Evolutionary conservation across 495 filamentous ascomycete species (phyloP).

Genomic region (Penicillium macrosclerotiorum): DNA sequence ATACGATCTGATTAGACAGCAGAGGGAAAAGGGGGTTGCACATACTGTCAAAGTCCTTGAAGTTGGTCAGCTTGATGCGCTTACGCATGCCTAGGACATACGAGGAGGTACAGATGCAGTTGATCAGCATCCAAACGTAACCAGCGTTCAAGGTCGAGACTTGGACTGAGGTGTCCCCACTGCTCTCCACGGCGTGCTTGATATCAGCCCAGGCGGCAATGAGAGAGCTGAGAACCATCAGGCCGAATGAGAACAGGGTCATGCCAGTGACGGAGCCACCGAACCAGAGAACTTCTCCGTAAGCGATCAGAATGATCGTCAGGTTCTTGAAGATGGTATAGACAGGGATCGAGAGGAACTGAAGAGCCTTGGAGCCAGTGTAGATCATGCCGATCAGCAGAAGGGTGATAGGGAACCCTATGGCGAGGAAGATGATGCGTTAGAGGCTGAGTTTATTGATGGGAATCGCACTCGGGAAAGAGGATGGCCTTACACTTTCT

Average conservation of each 20-base stretch:
- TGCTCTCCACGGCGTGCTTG: conserved; percentile 70
- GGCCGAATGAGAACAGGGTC: conserved; percentile 90
- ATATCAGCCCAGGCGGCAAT: conserved; percentile 99
- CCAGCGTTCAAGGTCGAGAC: conserved; percentile 91
- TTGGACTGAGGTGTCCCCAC: conserved; percentile 62
- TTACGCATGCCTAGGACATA: conserved; percentile 95
- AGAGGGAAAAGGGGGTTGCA: conserved; percentile 13
- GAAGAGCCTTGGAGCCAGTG: conserved; percentile 92
- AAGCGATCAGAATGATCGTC: conserved; percentile 98
- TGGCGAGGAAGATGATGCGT: neutral
- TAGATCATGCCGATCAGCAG: conserved; percentile 99
- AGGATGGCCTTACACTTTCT: conserved; percentile 69
- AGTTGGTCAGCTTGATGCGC: conserved; percentile 98
- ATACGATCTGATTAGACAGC: conserved; percentile 29
- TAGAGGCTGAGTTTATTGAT: conserved; percentile 20
- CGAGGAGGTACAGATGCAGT: conserved; percentile 91
- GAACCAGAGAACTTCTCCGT: conserved; percentile 99
- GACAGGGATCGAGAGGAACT: conserved; percentile 94
- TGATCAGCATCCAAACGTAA: conserved; percentile 97
- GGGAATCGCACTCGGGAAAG: neutral
- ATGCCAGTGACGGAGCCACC: conserved; percentile 87
- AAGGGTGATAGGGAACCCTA: conserved; percentile 97
- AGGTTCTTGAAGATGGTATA: conserved; percentile 99
- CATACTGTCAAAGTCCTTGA: conserved; percentile 99
- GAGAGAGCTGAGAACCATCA: conserved; percentile 95